phyloP scores from a whole-genome alignment of 2,329 filamentous ascomycete species.

The Chrysoporthe austroafricana region DNA sequence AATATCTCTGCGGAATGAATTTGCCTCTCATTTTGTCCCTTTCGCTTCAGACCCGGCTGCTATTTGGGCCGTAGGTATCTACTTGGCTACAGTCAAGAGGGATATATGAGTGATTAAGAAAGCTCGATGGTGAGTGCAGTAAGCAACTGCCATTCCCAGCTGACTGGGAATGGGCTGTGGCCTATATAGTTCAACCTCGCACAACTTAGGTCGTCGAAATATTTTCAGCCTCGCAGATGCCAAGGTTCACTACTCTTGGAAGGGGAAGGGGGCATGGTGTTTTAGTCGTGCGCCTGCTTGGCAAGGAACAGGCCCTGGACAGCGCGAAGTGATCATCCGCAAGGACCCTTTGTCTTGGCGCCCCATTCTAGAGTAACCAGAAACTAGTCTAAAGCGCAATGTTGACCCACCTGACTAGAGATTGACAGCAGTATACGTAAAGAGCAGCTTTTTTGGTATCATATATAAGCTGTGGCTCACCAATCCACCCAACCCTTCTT shows the following conservation, averaged over 20 bases:
- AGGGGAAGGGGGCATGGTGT: background rate
- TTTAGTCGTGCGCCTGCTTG: background rate
- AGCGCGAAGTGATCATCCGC: background rate
- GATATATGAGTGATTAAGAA: too few species aligned
- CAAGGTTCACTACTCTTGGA: slow-evolving; percentile 2
- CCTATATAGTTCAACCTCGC: background rate
- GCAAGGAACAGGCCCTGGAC: background rate
- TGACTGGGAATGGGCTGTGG: background rate
- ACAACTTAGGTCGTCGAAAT: background rate
- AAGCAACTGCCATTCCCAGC: background rate
- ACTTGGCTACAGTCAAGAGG: too few species aligned
- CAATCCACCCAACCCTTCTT: background rate
- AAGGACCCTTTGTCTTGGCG: background rate
- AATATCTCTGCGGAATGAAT: too few species aligned
- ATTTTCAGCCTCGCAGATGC: background rate
- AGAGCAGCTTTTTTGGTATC: background rate
- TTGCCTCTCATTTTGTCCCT: too few species aligned
- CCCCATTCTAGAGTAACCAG: background rate
- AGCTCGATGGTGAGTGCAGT: background rate
- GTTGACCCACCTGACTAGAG: background rate
- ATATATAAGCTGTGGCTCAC: background rate
- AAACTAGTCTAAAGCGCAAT: background rate
- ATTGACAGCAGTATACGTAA: background rate
- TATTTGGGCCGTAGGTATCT: too few species aligned
- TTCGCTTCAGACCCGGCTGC: too few species aligned